These are phyloP conservation scores for Boletus coccyginus DNA, from an alignment of 768 basidiomycete genomes.

Conservation along the genomic window DNA sequence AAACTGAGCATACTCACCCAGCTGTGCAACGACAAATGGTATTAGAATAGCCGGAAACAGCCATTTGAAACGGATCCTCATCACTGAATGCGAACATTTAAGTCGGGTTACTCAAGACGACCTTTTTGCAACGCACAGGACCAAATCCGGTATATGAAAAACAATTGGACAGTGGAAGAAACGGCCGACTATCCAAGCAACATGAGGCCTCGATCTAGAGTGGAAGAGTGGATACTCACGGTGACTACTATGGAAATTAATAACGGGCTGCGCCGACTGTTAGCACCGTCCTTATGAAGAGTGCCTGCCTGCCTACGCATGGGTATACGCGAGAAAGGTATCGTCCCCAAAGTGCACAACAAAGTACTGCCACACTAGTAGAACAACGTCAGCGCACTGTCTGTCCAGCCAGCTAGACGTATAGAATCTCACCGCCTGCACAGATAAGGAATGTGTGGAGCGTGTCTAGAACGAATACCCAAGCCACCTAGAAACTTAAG, in stretches of 20 bases:
- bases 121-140: slow-evolving; percentile 9
- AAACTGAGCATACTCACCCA: slow-evolving; percentile 5
- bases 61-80: slow-evolving; percentile 16
- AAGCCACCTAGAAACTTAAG: slow-evolving; percentile 15
- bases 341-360: slow-evolving; percentile 22
- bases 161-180: slow-evolving; percentile 21
- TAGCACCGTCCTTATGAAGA: slow-evolving; percentile 5
- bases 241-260: slow-evolving; percentile 21
- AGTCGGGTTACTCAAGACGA: not conserved
- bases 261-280: slow-evolving; percentile 15
- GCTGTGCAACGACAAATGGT: slow-evolving; percentile 18
- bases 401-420: not conserved
- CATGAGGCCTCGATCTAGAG: slow-evolving; percentile 13
- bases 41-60: slow-evolving; percentile 15
- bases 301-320: slow-evolving; percentile 17
- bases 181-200: slow-evolving; percentile 14
- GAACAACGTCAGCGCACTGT: not conserved
- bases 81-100: slow-evolving; percentile 6
- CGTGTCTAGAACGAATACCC: slow-evolving; percentile 20
- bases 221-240: slow-evolving; percentile 8
- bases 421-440: slow-evolving; percentile 13
- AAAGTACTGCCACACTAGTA: slow-evolving; percentile 23
- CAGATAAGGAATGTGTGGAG: slow-evolving; percentile 16
- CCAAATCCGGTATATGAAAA: slow-evolving; percentile 28
- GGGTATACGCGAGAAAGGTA: slow-evolving; percentile 9